Evolutionary conservation across 768 basidiomycete species (phyloP).

Genomic region (Rubroboletus satanas): DNA sequence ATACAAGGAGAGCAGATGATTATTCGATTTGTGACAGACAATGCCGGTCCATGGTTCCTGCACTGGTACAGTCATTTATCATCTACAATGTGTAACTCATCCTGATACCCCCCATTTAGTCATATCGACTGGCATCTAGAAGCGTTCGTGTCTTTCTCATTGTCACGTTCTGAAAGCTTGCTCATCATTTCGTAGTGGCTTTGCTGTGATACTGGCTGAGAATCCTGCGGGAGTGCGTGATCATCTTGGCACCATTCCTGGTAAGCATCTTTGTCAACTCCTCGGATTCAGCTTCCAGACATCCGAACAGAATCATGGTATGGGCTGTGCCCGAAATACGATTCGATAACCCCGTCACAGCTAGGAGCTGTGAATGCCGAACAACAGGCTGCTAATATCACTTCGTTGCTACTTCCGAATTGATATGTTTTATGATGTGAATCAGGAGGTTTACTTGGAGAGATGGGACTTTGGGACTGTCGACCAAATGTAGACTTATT

Average conservation of each 20-base stretch:
- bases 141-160: conserved; percentile 9
- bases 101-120: conserved; percentile 9
- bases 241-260: conserved; percentile 13
- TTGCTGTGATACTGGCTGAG: conserved; percentile 27
- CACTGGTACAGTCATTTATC: conserved; percentile 30
- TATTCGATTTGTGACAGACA: conserved; percentile 59
- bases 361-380: conserved; percentile 17
- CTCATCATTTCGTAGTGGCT: conserved; percentile 17
- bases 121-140: conserved; percentile 31
- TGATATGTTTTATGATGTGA: neutral
- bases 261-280: conserved; percentile 4
- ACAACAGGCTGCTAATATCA: conserved; percentile 20
- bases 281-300: neutral
- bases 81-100: neutral
- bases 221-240: conserved; percentile 14
- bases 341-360: conserved; percentile 18
- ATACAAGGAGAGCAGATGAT: conserved; percentile 40
- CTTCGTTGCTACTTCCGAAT: conserved; percentile 12
- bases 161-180: neutral
- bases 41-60: conserved; percentile 56
- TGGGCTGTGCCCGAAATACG: conserved; percentile 23
- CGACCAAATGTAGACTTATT: too few species aligned
- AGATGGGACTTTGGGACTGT: too few species aligned
- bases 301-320: conserved; percentile 22
- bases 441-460: too few species aligned